Base-by-base conservation (phyloP, 2,329 filamentous ascomycete species). In the Nigrospora sphaerica region DNA sequence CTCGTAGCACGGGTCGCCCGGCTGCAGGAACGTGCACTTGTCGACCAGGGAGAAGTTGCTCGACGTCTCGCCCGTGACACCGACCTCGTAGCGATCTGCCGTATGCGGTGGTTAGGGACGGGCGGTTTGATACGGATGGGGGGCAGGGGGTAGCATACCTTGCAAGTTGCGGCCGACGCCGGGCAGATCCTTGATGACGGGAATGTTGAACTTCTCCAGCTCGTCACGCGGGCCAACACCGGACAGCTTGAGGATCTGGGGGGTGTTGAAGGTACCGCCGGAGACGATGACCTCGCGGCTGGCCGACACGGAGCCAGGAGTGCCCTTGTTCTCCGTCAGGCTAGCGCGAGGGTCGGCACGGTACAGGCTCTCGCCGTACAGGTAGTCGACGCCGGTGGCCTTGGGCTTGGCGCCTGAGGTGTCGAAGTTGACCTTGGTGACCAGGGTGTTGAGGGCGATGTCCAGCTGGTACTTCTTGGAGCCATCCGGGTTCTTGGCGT, bases 131-230 rank as follows among this genome's bases (percentile, higher is more conserved):
- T n/a, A 7, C 6, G 7, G 19, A 6, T 2, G 6, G 16, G 13
- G n/a, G 14, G 12, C 2, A 4, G 19, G 14, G 19, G 3, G 17
- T 0, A 7, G 2, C 42, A 16, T 23, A 37, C 33, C 78, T 57
- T 77, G 71, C 1, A 83, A 65, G 60, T 83, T 83, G 35, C 68
- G 72, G 28, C 82, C 83, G 12, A 86, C 81, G 40, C 80, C 82
- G 0, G 80, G 81, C 1, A 81, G 68, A 56, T 85, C 71, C 3
- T 67, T 62, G 38, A 81, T 56, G 10, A 81, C 68, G 1, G 69
- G 62, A 49, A 84, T 82, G 18, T 65, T 60, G 54, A 74, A 57
- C 32, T 52, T 50, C 32, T 55, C 39, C 14, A 73, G 63, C 55
- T 72, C 67, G 1, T 51, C 57, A n/a, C 55, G 59, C 11, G 67